Conservation (phyloP, 2,329 filamentous ascomycete species). For the Apiospora marii region DNA sequence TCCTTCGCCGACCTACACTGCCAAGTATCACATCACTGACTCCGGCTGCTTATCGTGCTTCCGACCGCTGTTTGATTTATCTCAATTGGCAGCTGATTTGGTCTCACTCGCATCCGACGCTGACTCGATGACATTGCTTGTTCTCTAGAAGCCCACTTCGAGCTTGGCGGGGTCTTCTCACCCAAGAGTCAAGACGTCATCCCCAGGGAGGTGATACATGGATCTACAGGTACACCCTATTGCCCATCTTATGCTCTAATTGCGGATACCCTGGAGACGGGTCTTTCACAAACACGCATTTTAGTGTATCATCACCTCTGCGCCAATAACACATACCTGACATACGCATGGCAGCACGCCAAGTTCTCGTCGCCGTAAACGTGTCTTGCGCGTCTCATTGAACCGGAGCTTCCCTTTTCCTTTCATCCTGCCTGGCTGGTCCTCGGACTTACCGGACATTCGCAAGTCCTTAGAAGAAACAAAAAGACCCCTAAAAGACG, state of each 20-base stretch:
- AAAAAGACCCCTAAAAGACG: conserved; percentile 19
- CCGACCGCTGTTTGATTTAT: background rate
- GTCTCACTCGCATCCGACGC: background rate
- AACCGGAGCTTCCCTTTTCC: background rate
- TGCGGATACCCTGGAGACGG: conserved; percentile 12
- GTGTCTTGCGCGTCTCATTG: background rate
- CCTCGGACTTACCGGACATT: conserved; percentile 15
- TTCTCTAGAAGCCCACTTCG: background rate
- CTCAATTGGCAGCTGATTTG: conserved; percentile 2
- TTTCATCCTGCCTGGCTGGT: background rate
- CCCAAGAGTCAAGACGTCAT: conserved; percentile 22
- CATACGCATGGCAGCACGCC: background rate
- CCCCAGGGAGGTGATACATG: conserved; percentile 22
- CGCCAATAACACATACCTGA: background rate
- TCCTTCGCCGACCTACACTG: background rate
- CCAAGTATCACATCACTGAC: background rate
- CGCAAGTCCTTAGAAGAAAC: background rate
- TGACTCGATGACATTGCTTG: conserved; percentile 18
- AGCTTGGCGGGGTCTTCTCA: conserved; percentile 1
- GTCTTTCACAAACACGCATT: conserved; percentile 17
- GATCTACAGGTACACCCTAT: conserved; percentile 13
- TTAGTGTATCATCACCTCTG: background rate
- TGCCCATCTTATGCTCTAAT: background rate
- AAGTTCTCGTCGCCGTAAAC: background rate
- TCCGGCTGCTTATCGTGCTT: background rate